These are phyloP conservation scores for Aspergillus mulundensis DNA, from an alignment of 495 filamentous ascomycete genomes.

Conservation along the genomic window DNA sequence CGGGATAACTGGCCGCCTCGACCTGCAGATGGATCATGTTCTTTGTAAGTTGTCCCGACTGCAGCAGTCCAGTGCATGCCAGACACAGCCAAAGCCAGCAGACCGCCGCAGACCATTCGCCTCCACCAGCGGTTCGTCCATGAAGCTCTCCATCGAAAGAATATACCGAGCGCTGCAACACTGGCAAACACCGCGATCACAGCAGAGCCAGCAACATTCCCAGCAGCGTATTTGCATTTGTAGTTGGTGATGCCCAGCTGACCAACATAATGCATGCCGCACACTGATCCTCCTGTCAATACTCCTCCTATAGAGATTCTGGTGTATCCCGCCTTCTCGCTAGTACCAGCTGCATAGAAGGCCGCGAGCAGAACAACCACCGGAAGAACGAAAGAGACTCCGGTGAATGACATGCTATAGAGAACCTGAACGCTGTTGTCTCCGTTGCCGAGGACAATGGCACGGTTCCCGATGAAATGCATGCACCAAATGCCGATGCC, in stretches of 20 bases:
- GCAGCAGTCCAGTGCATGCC: conserved; percentile 89
- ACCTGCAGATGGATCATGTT: conserved; percentile 28
- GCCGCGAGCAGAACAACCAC: conserved; percentile 68
- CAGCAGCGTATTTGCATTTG: conserved; percentile 48
- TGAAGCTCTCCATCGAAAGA: conserved; percentile 70
- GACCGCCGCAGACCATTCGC: conserved; percentile 56
- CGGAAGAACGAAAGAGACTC: conserved; percentile 76
- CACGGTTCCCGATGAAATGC: conserved; percentile 84
- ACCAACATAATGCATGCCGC: conserved; percentile 88
- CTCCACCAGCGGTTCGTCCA: conserved; percentile 82
- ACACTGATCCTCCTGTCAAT: conserved; percentile 67
- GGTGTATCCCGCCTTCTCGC: conserved; percentile 51
- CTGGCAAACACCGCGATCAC: conserved; percentile 69
- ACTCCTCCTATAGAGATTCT: conserved; percentile 60
- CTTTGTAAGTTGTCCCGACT: conserved; percentile 62
- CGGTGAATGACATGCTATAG: conserved; percentile 70
- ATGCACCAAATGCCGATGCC: conserved; percentile 80
- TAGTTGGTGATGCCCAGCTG: conserved; percentile 83
- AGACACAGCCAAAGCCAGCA: conserved; percentile 70
- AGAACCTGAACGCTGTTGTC: conserved; percentile 59
- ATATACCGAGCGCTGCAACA: conserved; percentile 62
- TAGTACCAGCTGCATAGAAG: conserved; percentile 61
- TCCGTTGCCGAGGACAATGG: conserved; percentile 64
- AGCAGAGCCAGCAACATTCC: conserved; percentile 63
- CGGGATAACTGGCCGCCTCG: conserved; percentile 41